Base-by-base conservation (phyloP, 768 basidiomycete genomes). In the Suillus fuscotomentosus region DNA sequence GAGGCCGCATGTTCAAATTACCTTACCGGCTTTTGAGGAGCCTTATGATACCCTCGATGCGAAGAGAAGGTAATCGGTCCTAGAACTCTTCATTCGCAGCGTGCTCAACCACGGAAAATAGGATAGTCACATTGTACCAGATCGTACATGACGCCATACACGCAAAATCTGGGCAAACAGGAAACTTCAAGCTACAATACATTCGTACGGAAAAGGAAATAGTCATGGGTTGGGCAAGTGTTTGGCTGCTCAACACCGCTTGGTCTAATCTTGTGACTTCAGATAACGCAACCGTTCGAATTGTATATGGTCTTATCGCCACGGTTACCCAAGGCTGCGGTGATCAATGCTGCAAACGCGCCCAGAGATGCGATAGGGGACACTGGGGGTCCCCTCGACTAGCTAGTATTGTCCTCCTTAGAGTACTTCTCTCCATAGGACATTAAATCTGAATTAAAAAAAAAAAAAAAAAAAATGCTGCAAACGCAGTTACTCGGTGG, bases 271-370 rank as follows among this genome's bases (percentile, higher is more conserved):
- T 59, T 17, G 45, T 43, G 22, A 59, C 55, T 14, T 38, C 71
- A 99, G 96, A 90, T 96, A 64, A 97, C 95, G 0, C 91, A 95
- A 70, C 89, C 90, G 0, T 98, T 97, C 71, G 97, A 99, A 75
- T 78, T 99, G 17, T 99, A 97, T 73, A 77, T 97, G 59, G 82
- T 91, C 0, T 74, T 96, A 15, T 92, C 94, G 1, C 92, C 94
- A 11, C 82, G 84, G 56, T 72, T 98, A 60, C 93, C 97, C 7
- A 98, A 98, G 82, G 89, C 88, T 60, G 94, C 92, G 0, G 89
- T 87, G 1, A 88, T 98, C 15, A 86, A 88, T 14, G 92, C 95
- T 5, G 97, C 97, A 9, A 97, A 98, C 73, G 83, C 89, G n/a
- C n/a, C n/a, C n/a, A n/a, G n/a, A n/a, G n/a, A n/a, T n/a, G n/a